Evolutionary conservation across 1,139 yeast species (phyloP).

Genomic region (Suhomyces bokatorum): DNA sequence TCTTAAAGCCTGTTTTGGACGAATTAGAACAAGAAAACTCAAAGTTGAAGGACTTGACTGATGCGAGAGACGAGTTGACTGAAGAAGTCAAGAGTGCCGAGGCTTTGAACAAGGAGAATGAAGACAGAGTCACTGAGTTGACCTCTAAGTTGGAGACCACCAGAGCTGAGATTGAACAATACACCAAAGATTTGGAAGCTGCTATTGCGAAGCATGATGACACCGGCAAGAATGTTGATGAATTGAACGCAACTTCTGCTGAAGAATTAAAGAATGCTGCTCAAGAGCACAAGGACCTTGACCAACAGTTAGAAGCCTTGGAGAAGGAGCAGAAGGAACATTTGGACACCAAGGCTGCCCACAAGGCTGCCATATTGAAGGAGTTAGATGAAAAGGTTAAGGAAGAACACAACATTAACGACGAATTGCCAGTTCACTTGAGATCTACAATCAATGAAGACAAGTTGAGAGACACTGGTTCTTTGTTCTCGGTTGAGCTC

Average conservation of each 20-base stretch:
- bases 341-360: slow-evolving; percentile 28
- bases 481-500: slow-evolving; percentile 35
- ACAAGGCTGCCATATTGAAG: slow-evolving; percentile 36
- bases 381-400: slow-evolving; percentile 38
- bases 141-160: slow-evolving; percentile 40
- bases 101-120: slow-evolving; percentile 36
- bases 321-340: slow-evolving; percentile 32
- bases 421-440: slow-evolving; percentile 55
- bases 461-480: slow-evolving; percentile 42
- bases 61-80: slow-evolving; percentile 38
- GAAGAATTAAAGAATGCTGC: slow-evolving; percentile 29
- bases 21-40: slow-evolving; percentile 41
- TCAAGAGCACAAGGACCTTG: slow-evolving; percentile 27
- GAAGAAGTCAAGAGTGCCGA: slow-evolving; percentile 38
- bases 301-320: slow-evolving; percentile 33
- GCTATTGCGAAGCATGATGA: slow-evolving; percentile 34
- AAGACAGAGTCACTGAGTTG: slow-evolving; percentile 35
- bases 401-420: slow-evolving; percentile 47
- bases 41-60: slow-evolving; percentile 41
- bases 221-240: slow-evolving; percentile 34
- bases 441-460: slow-evolving; percentile 43
- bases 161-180: slow-evolving; percentile 38
- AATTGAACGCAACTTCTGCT: slow-evolving; percentile 27
- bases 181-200: slow-evolving; percentile 34
- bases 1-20: slow-evolving; percentile 41